Conservation (phyloP, 306 rosid species). For the Vachellia pachyceras region DNA sequence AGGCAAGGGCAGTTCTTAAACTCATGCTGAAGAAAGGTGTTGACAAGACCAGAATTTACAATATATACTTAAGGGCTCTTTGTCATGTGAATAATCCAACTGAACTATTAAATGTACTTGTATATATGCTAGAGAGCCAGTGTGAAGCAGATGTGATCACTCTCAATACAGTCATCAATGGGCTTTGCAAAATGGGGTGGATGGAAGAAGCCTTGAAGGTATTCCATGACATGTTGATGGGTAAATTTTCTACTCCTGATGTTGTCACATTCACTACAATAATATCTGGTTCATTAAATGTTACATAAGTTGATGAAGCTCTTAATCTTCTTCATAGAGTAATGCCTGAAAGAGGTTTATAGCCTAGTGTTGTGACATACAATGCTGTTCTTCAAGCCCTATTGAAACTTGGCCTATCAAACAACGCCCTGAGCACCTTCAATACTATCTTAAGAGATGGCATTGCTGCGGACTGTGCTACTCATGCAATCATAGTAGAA, state of each 20-base stretch:
- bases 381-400: constrained; percentile 72
- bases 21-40: constrained; percentile 60
- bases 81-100: constrained; percentile 67
- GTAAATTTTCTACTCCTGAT: constrained; percentile 79
- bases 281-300: constrained; percentile 63
- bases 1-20: constrained; percentile 71
- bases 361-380: constrained; percentile 72
- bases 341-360: constrained; percentile 66
- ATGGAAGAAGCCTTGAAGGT: constrained; percentile 75
- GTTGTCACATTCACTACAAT: constrained; percentile 77
- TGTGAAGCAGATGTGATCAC: constrained; percentile 76
- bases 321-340: constrained; percentile 47
- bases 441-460: constrained; percentile 55
- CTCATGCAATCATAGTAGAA: constrained; percentile 66
- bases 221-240: constrained; percentile 66
- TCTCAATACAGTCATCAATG: constrained; percentile 76
- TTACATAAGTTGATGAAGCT: constrained; percentile 68
- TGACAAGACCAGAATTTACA: constrained; percentile 73
- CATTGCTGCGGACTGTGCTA: constrained; percentile 57
- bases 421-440: constrained; percentile 57
- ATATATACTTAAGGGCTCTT: constrained; percentile 79
- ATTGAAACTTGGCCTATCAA: constrained; percentile 58
- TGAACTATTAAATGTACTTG: constrained; percentile 77
- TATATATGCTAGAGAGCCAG: constrained; percentile 70
- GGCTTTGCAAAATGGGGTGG: constrained; percentile 81